Base-by-base conservation (phyloP, 176 grass and related monocot species). In the Aegilops sharonensis region DNA sequence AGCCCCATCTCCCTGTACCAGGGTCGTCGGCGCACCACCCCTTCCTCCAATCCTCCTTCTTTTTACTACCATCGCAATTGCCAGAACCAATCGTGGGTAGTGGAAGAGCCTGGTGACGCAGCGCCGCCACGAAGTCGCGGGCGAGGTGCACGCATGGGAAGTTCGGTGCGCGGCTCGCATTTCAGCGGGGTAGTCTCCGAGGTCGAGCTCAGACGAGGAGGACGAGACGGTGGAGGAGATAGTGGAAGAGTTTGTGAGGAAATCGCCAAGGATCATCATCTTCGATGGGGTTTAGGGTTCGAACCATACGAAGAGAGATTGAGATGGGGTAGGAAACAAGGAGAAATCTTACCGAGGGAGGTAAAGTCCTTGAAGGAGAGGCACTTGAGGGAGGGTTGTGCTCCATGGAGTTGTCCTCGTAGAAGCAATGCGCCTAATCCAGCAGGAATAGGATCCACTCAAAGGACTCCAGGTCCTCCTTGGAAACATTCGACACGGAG, bases 301-400 rank as follows among this genome's bases (percentile, higher is more conserved):
- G 17, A 11, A 12, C 8, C 23, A 23, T 18, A 64, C 1, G 4
- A 31, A 65, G 78, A 80, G 36, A 15, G 21, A 18, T 27, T 11
- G 30, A 42, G 30, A 75, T 5, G 74, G 32, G 31, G 12, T 70
- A 14, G 47, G 13, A 54, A 14, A 15, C 4, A 37, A 27, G 69
- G 39, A 43, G 4, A 1, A 50, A 21, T 21, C 66, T 80, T 89
- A 98, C 91, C 95, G 68, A 98, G 83, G 64, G 89, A 81, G n/a
- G 93, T 95, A 85, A 98, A 98, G 69, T 98, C 96, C 70, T 87
- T 95, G 88, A 95, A 95, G 74, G 92, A 95, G 77, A 98, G 90
- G 79, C 92, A 95, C 85, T 95, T 94, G 78, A 98, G 88, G 72
- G 83, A 88, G 34, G 92, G 79, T 94, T 94, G 83, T 95, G 88